phyloP scores from a whole-genome alignment of 345 rosid species.

The Salix purpurea region DNA sequence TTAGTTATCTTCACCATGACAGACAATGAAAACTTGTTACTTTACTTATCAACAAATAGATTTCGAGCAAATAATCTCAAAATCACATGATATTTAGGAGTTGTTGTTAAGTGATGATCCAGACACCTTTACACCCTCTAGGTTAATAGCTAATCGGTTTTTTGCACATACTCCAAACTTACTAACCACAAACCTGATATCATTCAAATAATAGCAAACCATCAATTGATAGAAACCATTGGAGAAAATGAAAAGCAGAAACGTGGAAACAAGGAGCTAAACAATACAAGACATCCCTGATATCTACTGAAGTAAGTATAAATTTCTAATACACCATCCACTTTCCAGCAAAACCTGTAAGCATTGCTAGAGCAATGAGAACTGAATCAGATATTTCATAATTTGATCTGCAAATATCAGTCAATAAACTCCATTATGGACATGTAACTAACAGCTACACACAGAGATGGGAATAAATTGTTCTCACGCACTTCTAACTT shows the following conservation, averaged over 20 bases:
- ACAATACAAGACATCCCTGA: not conserved
- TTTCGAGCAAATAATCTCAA: not conserved
- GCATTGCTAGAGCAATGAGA: not conserved
- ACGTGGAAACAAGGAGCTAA: not conserved
- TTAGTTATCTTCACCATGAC: not conserved
- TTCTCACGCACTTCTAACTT: not conserved
- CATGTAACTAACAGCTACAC: not conserved
- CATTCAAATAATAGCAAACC: not conserved
- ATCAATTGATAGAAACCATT: not conserved
- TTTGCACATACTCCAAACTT: not conserved
- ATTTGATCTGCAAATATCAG: not conserved
- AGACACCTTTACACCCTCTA: not conserved
- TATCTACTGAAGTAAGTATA: not conserved
- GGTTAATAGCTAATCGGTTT: not conserved
- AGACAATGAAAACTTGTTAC: not conserved
- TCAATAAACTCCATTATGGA: not conserved
- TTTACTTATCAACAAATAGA: not conserved
- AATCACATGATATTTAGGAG: not conserved
- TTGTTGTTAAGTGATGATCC: not conserved
- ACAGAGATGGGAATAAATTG: not conserved
- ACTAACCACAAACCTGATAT: not conserved
- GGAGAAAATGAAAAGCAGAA: not conserved
- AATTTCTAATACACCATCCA: not conserved
- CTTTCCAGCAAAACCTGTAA: not conserved
- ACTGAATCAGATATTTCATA: not conserved